Evolutionary conservation across 2,329 filamentous ascomycete genomes (phyloP), one percentile per base, ranked within the genome.

Genomic region (Balansia obtecta): DNA sequence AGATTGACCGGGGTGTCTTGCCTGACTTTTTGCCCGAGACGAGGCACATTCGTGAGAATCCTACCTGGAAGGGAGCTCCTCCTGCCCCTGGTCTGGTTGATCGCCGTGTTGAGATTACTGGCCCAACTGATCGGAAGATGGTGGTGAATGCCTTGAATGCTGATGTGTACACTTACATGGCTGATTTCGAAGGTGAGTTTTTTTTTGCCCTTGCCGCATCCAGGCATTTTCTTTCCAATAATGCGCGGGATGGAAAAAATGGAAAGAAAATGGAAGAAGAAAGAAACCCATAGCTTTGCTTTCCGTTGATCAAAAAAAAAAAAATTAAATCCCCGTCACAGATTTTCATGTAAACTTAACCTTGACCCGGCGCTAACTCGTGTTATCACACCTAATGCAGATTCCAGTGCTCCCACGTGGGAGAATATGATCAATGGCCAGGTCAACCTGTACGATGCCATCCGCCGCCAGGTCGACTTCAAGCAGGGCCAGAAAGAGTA

Each of bases 351-450:
- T 37, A 37, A 37, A 37, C 34, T 12, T 10, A 37, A 12, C 4
- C 3, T 2, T 15, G 34, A 37, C n/a, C 18, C 40, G 2, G 12
- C 12, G 40, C 40, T 42, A 13, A 42, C 40, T 7, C 40, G 13
- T 7, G 40, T 20, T 20, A 11, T 10, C 18, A 12, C 34, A 12
- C 34, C 20, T 16, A 13, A 15, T 27, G 33, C 61, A 95, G 90
- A 97, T 69, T 95, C 93, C 7, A 93, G 79, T 63, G 90, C 93
- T 22, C 93, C 93, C 22, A 96, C 93, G 42, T 98, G 93, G 93
- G 89, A 95, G 58, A 97, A 97, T 75, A 97, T 97, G 90, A 85
- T 97, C 74, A 95, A 93, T 60, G 93, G 93, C 56, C 93, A 98
- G 71, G 83, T 96, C 58, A 98, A 97, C 75, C 80, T 98, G 52